These are phyloP conservation scores for Bassia scoparia DNA, from an alignment of 148 eudicot species.

Conservation along the genomic window DNA sequence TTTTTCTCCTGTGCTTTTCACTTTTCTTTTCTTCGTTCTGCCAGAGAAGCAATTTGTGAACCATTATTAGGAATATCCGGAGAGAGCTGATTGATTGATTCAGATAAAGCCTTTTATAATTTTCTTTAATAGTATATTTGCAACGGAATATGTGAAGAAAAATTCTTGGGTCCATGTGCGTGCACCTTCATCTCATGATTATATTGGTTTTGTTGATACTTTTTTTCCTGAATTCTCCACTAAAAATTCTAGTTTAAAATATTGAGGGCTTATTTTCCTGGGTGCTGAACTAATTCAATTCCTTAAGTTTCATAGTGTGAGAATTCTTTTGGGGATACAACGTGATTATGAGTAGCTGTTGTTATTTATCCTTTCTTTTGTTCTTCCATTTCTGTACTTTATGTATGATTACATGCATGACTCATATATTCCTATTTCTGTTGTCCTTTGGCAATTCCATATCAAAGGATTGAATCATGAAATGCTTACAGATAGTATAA, in stretches of 20 bases:
- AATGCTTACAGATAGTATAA: neutral
- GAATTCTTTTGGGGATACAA: neutral
- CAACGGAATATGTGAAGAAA: no score
- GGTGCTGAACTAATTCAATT: neutral
- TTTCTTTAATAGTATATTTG: no score
- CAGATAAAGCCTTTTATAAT: no score
- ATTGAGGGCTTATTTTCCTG: neutral
- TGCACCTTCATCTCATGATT: no score
- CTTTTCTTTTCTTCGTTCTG: no score
- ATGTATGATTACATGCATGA: neutral
- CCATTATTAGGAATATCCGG: neutral
- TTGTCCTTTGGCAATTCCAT: neutral
- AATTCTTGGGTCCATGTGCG: no score
- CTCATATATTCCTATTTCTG: neutral
- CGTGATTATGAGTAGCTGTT: neutral
- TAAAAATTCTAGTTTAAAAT: neutral
- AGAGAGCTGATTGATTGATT: no score
- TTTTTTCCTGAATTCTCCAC: neutral
- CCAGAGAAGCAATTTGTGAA: neutral
- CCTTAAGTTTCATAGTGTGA: neutral
- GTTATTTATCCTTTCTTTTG: neutral
- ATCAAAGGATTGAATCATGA: neutral
- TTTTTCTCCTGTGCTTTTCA: no score
- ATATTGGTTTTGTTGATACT: neutral
- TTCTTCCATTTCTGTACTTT: neutral